Conservation (phyloP, 139 green algal species). For the Yamagishiella unicocca region DNA sequence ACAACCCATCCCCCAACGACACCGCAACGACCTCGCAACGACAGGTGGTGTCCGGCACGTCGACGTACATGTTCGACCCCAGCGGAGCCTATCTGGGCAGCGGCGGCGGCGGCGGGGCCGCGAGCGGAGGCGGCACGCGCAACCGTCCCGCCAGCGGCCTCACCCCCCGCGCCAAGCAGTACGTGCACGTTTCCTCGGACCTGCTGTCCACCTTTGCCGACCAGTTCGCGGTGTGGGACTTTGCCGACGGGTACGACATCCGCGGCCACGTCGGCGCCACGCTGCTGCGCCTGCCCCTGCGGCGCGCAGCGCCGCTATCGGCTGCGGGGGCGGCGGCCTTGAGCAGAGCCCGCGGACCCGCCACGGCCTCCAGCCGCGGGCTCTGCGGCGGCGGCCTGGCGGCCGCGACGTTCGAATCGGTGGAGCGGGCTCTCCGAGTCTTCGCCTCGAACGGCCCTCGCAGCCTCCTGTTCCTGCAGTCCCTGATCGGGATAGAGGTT, state of each 20-base stretch:
- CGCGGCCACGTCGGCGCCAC: conserved; percentile 28
- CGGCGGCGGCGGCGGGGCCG: not conserved
- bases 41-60: conserved; percentile 58
- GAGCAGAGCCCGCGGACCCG: not conserved
- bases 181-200: conserved; percentile 58
- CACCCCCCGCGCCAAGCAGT: conserved; percentile 56
- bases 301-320: not conserved
- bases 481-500: conserved; percentile 11
- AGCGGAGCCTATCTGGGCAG: conserved; percentile 57
- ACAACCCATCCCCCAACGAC: too few relatives aligned
- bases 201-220: conserved; percentile 67
- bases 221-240: conserved; percentile 55
- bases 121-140: conserved; percentile 3
- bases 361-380: not conserved
- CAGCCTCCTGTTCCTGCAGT: conserved; percentile 36
- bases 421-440: conserved; percentile 1
- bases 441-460: conserved; percentile 21
- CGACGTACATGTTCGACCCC: conserved; percentile 79
- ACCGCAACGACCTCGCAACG: too few relatives aligned
- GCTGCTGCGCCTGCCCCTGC: conserved; percentile 76
- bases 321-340: not conserved
- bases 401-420: not conserved
- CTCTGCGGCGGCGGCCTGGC: conserved; percentile 32
- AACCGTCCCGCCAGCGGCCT: not conserved
- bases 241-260: conserved; percentile 37